Evolutionary conservation across 1,139 yeast species (phyloP), one percentile per base, ranked within the genome.

Genomic region (Yamadazyma oceani): DNA sequence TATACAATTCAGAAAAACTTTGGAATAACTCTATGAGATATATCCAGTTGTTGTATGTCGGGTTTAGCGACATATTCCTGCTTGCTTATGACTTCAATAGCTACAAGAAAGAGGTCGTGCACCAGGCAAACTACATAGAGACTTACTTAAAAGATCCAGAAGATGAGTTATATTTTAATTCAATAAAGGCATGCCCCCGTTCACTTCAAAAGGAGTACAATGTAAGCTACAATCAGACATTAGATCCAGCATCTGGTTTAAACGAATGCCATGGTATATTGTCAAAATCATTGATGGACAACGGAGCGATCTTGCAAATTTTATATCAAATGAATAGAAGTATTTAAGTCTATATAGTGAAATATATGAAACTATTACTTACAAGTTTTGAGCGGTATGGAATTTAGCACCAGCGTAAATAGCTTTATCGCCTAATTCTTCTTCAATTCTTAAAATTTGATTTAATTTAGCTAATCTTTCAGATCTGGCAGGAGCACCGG

Each of bases 401-500:
- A 42, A 42, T 12, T 36, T 36, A 7, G 31, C 14, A 14, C 96
- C 96, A 50, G 95, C 95, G 75, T 75, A 88, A 66, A 85, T 64
- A 51, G 92, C 94, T 78, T 85, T 84, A 78, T 77, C 86, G 60
- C 95, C 96, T 62, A 87, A 82, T 74, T 83, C 86, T 74, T 87
- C 94, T 78, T 88, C 96, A 60, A 88, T 88, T 76, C 96, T 85
- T 69, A 88, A 80, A 66, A 88, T 80, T 78, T 87, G 92, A 82
- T 83, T 83, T 69, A 82, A 81, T 78, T 88, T 88, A 66, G 95
- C 95, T 69, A 88, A 81, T 80, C 96, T 87, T 78, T 88, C 96
- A 52, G 95, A 85, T 78, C 96, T 85, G 54, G 95, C 94, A 62
- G 96, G 95, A 60, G 96, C 96, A 80, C 96, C 96, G 55, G 95